phyloP scores from a whole-genome alignment of 2,329 filamentous ascomycete genomes.

The Botrytis deweyae region DNA sequence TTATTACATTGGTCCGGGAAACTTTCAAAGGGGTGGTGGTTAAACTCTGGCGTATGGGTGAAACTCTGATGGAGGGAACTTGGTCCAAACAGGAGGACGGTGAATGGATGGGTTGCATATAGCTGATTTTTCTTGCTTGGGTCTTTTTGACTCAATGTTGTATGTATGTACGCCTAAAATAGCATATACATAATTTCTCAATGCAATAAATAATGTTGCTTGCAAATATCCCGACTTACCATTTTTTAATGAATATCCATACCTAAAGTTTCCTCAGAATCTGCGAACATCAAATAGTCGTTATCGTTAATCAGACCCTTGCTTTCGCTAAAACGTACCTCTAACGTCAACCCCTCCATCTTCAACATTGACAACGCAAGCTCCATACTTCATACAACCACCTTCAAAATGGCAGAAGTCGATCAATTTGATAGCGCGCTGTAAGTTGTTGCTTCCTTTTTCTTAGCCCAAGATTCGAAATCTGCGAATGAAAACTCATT shows the following conservation, averaged over 20 bases:
- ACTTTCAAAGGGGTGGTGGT: slow-evolving; percentile 16
- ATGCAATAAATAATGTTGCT: background rate
- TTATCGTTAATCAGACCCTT: slow-evolving; percentile 14
- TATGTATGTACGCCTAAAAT: slow-evolving; percentile 12
- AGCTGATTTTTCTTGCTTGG: slow-evolving; percentile 12
- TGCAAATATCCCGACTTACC: background rate
- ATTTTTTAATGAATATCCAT: too few relatives aligned
- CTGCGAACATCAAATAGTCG: background rate
- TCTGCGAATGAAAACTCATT: background rate
- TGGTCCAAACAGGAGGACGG: background rate
- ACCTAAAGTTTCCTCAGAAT: background rate
- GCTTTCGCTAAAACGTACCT: slow-evolving; percentile 21
- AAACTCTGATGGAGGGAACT: background rate
- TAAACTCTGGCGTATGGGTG: slow-evolving; percentile 21
- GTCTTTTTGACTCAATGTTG: slow-evolving; percentile 7
- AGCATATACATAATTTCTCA: slow-evolving; percentile 15
- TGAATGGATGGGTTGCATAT: slow-evolving; percentile 17
- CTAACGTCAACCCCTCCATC: slow-evolving; percentile 21
- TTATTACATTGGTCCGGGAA: slow-evolving; percentile 19
- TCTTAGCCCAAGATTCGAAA: background rate
- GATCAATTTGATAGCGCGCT: slow-evolving; percentile 42
- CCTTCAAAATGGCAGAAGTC: slow-evolving; percentile 38
- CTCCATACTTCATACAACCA: slow-evolving; percentile 24
- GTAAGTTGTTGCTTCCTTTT: slow-evolving; percentile 29
- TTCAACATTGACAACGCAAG: slow-evolving; percentile 19